Evolutionary conservation across 1,284 basidiomycete genomes (phyloP).

Genomic region (Porodaedalea pini): DNA sequence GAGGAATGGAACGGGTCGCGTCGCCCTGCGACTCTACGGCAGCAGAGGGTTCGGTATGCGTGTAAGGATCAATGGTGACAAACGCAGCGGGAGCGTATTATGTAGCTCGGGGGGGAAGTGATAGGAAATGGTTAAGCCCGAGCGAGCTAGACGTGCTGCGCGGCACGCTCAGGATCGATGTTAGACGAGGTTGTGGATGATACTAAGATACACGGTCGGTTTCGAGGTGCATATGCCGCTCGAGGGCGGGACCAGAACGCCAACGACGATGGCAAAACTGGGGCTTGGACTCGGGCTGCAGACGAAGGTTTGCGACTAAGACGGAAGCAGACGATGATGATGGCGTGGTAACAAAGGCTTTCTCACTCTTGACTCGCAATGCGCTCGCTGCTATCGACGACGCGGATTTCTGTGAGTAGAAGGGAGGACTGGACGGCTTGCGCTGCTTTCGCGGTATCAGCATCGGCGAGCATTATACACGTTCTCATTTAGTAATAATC

Average conservation of each 20-base stretch:
- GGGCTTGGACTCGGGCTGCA: background rate
- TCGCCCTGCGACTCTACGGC: conserved; percentile 21
- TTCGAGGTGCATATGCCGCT: background rate
- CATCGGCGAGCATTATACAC: background rate
- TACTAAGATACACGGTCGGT: background rate
- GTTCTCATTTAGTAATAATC: conserved; percentile 8
- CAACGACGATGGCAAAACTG: background rate
- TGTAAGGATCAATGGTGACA: conserved; percentile 21
- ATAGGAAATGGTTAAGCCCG: background rate
- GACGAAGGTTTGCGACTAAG: background rate
- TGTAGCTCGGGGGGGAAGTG: background rate
- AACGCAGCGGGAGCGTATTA: background rate
- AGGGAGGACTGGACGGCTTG: background rate
- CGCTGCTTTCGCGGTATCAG: background rate
- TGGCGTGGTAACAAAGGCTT: background rate
- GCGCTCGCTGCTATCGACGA: background rate
- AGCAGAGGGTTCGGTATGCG: conserved; percentile 19
- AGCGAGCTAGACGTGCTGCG: background rate
- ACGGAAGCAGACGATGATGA: background rate
- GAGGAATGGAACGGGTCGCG: conserved; percentile 7
- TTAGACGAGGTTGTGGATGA: background rate
- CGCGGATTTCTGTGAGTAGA: background rate
- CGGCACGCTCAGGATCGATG: background rate
- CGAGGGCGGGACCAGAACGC: too few relatives aligned
- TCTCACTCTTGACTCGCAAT: background rate